These are phyloP conservation scores for Trichoderma semiorbis DNA, from an alignment of 2,329 filamentous ascomycete species.

Conservation along the genomic window DNA sequence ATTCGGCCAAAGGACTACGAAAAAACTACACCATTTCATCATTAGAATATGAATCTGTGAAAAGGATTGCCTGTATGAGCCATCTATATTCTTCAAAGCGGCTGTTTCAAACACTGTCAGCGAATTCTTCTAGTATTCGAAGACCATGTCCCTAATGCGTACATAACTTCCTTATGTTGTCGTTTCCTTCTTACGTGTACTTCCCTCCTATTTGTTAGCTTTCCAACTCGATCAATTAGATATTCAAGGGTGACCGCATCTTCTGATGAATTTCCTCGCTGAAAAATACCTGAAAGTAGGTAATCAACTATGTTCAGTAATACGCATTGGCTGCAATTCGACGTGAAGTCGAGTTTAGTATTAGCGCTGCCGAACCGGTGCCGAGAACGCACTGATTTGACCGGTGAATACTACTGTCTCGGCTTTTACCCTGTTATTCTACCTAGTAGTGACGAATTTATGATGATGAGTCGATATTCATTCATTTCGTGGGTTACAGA, in stretches of 20 bases:
- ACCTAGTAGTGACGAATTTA: background rate
- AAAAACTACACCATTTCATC: background rate
- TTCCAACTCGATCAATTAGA: background rate
- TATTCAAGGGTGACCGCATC: background rate
- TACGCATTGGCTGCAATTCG: background rate
- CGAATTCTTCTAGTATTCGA: too few species aligned
- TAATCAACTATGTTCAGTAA: background rate
- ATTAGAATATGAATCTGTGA: background rate
- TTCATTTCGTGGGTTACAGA: background rate
- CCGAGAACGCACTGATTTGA: background rate
- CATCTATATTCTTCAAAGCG: background rate
- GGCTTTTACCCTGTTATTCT: background rate
- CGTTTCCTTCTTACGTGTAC: background rate
- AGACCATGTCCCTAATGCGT: background rate
- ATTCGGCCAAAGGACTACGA: background rate
- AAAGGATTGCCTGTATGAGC: background rate
- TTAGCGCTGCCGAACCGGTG: background rate
- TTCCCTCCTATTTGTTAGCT: rapidly evolving
- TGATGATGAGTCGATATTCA: background rate
- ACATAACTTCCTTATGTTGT: rapidly evolving
- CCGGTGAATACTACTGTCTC: background rate
- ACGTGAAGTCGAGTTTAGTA: background rate
- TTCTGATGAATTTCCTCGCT: background rate
- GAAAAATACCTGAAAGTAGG: background rate
- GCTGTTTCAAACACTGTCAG: background rate